Evolutionary conservation across 176 grass and related monocot genomes (phyloP).

Genomic region (Luzula sylvatica): DNA sequence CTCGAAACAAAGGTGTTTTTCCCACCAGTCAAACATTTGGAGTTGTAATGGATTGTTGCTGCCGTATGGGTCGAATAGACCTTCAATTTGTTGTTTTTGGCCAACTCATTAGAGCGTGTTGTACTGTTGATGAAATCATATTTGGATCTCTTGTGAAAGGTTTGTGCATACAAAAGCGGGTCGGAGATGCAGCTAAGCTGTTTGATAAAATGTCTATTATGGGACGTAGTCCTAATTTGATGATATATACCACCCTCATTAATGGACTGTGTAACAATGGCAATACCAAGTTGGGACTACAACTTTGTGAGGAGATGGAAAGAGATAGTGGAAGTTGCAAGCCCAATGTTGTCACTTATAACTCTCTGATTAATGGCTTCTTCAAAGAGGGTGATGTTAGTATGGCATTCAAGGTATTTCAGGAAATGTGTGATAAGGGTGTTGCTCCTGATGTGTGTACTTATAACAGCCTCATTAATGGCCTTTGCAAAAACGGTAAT

Average conservation of each 20-base stretch:
- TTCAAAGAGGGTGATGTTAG: neutral
- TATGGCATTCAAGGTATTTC: neutral
- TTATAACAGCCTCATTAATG: slow-evolving; percentile 5
- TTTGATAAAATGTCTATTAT: neutral
- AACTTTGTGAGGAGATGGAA: neutral
- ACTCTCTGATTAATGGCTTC: neutral
- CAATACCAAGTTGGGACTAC: no score
- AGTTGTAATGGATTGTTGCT: no score
- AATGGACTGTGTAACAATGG: slow-evolving; percentile 5
- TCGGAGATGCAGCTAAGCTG: neutral
- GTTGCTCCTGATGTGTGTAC: neutral
- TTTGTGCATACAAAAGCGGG: neutral
- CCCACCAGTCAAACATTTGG: no score
- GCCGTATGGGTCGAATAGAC: no score
- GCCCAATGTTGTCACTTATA: slow-evolving; percentile 1
- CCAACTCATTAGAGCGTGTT: neutral
- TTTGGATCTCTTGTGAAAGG: neutral
- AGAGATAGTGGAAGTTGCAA: neutral
- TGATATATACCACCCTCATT: neutral
- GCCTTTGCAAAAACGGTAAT: slow-evolving; percentile 3
- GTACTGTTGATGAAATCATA: neutral
- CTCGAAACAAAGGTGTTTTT: no score
- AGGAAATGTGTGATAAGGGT: neutral
- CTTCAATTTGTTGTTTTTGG: neutral
- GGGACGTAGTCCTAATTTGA: neutral